Base-by-base conservation (phyloP, 2,329 filamentous ascomycete genomes). In the Aphanoascus verrucosus region DNA sequence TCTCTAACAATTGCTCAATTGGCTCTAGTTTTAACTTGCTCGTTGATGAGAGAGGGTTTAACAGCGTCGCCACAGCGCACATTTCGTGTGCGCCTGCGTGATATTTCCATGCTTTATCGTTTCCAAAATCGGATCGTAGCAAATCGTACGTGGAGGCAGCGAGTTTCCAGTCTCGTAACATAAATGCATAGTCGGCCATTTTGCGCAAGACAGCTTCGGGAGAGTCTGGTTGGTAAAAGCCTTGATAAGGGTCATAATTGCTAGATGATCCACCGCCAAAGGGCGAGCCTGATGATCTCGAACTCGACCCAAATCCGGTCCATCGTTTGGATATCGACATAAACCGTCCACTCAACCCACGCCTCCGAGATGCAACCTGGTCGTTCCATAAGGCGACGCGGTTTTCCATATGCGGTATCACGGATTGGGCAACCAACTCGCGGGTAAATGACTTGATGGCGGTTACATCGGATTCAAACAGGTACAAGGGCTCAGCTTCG, bases 81-180 rank as follows among this genome's bases (percentile, higher is more conserved):
- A 98, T 97, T 73, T 98, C 93, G 67, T 94, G 91, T 1, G 87
- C 85, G 2, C 87, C 91, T 0, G 93, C 93, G 65, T 96, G 88
- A 64, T 97, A 87, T 62, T 82, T 88, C 93, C 93, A 98, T 1
- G 93, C 94, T 68, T 97, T 97, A 66, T 96, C 90, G 65, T 93
- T 93, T 64, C 82, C 84, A 67, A 91, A 98, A 67, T 98, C 94
- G 6, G 84, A 80, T 51, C 88, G 82, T 7, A 98, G 72, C 4
- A 98, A 78, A 54, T 98, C 91, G 66, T 96, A 98, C 0, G 88
- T 95, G 11, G 85, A 89, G 61, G 93, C 81, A 8, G 93, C 88
- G 35, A 98, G 74, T 69, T 94, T 96, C 82, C 86, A 98, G 68
- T 98, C 94, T 32, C 93, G 82, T 37, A 98, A 77, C 90, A 98